Percentiles rank a stretch among this genome's conserved stretches.
Evolutionary conservation across 179 eudicot species (phyloP).

Genomic region (Heliamphora pulchella): DNA sequence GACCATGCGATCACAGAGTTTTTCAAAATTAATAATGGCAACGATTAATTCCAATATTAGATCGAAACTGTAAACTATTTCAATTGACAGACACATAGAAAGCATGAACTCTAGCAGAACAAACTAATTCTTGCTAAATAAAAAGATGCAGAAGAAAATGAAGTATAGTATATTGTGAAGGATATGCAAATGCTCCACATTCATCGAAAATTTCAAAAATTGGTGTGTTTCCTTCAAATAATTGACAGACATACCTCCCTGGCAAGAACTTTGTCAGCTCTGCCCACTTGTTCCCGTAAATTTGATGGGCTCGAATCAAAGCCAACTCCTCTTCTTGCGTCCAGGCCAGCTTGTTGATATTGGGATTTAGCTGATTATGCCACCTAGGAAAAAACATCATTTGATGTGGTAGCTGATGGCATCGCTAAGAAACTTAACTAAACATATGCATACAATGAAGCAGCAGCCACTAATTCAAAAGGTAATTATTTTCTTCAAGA

Average conservation of each 20-base stretch:
- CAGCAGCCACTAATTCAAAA: constrained; percentile 5
- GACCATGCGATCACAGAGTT: too few species aligned
- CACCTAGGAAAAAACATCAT: constrained; percentile 42
- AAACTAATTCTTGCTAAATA: neutral
- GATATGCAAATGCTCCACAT: neutral
- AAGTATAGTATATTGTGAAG: neutral
- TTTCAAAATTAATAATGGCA: too few species aligned
- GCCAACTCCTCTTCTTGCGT: constrained; percentile 91
- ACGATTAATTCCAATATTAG: too few species aligned
- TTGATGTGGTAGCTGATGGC: neutral
- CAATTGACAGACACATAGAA: neutral
- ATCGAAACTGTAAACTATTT: too few species aligned
- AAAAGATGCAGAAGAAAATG: neutral
- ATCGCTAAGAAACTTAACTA: neutral
- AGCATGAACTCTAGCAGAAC: neutral
- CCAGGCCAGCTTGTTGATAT: constrained; percentile 95
- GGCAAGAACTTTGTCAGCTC: constrained; percentile 83
- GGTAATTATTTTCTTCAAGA: neutral
- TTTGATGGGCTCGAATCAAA: constrained; percentile 79
- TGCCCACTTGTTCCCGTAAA: constrained; percentile 96
- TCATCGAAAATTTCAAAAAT: neutral
- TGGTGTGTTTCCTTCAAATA: constrained; percentile 1
- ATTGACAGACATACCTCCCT: constrained; percentile 54
- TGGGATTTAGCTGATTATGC: constrained; percentile 97
- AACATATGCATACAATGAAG: constrained; percentile 1